Percentiles rank a stretch among this genome's conserved stretches.
Conservation (phyloP, 495 filamentous ascomycete species). For the Schizothecium vesticola region DNA sequence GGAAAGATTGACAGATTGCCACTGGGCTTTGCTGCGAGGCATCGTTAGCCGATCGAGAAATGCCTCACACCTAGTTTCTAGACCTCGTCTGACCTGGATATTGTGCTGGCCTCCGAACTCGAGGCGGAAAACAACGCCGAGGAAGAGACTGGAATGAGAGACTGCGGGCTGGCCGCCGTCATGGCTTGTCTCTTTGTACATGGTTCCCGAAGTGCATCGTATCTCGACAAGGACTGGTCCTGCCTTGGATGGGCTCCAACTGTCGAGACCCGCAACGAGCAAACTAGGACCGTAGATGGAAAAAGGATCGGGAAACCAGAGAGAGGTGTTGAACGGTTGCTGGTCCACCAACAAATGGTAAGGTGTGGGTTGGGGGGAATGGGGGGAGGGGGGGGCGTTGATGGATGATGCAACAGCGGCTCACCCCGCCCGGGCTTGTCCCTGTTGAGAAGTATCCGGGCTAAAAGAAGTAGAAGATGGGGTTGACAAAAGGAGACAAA, state of each 20-base stretch:
- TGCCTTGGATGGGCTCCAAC: background rate
- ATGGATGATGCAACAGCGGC: slow-evolving; percentile 27
- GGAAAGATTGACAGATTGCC: slow-evolving; percentile 15
- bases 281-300: background rate
- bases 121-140: background rate
- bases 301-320: background rate
- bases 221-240: background rate
- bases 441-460: background rate
- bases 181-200: background rate
- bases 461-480: background rate
- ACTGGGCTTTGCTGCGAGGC: slow-evolving; percentile 7
- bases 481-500: slow-evolving; percentile 16
- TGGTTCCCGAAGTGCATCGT: background rate
- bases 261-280: background rate
- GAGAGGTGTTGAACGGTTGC: background rate
- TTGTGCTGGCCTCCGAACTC: background rate
- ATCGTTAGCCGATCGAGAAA: slow-evolving; percentile 17
- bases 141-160: background rate
- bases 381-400: background rate
- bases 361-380: slow-evolving; percentile 10
- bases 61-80: slow-evolving; percentile 16
- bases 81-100: background rate
- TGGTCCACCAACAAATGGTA: slow-evolving; percentile 3
- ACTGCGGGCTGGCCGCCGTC: background rate
- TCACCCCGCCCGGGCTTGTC: slow-evolving; percentile 9